These are phyloP conservation scores for Trichoderma endophyticum DNA, from an alignment of 2,329 filamentous ascomycete genomes.

Conservation along the genomic window DNA sequence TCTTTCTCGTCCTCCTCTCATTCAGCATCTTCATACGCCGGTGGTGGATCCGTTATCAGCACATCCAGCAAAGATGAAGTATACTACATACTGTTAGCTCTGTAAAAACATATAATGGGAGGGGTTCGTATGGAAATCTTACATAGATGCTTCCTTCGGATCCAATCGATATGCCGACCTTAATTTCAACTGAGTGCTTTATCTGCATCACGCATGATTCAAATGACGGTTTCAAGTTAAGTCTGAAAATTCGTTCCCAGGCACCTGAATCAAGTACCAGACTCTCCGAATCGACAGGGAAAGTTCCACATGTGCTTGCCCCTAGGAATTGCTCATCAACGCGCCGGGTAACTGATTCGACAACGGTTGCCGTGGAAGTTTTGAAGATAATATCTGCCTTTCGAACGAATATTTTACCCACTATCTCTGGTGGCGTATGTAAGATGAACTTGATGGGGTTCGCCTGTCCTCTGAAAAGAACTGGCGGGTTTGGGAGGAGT, in stretches of 20 bases:
- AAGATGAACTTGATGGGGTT: not conserved
- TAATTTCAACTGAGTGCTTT: not conserved
- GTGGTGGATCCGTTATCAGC: not conserved
- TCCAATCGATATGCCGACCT: not conserved
- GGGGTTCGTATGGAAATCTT: not conserved
- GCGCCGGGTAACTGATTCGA: not conserved
- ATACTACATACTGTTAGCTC: not conserved
- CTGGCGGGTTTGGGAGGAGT: not conserved
- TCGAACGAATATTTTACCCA: not conserved
- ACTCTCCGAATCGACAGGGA: not conserved
- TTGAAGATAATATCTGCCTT: not conserved
- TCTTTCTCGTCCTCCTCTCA: not conserved
- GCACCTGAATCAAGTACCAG: not conserved
- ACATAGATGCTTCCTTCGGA: not conserved
- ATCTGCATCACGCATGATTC: conserved; percentile 4
- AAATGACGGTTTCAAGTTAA: not conserved
- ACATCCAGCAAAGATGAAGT: not conserved
- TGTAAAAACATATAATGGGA: too few relatives aligned
- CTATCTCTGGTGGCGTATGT: not conserved
- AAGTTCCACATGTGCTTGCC: not conserved
- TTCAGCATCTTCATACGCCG: not conserved
- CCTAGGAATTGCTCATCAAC: not conserved
- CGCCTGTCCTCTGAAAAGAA: not conserved
- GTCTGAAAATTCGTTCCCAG: not conserved
- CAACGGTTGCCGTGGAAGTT: not conserved